These are phyloP conservation scores for Malus sylvestris DNA, from an alignment of 306 rosid species.

Conservation along the genomic window DNA sequence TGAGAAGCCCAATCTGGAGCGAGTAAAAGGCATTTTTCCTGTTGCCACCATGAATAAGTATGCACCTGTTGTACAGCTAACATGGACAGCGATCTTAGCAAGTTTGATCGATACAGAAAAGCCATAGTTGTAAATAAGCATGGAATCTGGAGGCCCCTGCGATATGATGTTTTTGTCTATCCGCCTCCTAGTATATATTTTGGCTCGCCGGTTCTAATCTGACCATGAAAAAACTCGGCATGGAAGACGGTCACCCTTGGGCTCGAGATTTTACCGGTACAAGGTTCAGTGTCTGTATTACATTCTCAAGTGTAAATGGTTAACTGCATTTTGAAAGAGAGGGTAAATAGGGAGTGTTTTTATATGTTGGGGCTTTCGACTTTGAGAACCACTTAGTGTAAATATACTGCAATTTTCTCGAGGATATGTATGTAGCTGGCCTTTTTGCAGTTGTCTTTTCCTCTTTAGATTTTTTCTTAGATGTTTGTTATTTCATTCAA, in stretches of 20 bases:
- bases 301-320: conserved; percentile 45
- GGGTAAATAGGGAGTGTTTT: conserved; percentile 6
- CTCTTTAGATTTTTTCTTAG: no score
- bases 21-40: conserved; percentile 12
- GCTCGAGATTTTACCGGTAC: conserved; percentile 7
- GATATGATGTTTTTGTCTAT: conserved; percentile 25
- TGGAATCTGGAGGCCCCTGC: conserved; percentile 20
- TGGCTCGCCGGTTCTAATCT: conserved; percentile 13
- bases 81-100: conserved; percentile 37
- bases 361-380: conserved; percentile 17
- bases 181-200: conserved; percentile 3
- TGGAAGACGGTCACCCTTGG: conserved; percentile 8
- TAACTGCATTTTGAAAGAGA: conserved; percentile 31
- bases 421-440: not conserved
- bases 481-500: not conserved
- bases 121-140: conserved; percentile 57
- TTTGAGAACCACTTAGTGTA: conserved; percentile 42
- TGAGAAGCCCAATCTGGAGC: conserved; percentile 22
- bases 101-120: conserved; percentile 12
- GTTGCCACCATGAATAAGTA: conserved; percentile 26
- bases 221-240: conserved; percentile 28
- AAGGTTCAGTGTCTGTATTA: conserved; percentile 42
- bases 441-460: not conserved
- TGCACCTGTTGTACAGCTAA: conserved; percentile 65
- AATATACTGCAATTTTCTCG: conserved; percentile 45